Conservation (phyloP, 805 yeast genomes). For the Suhomyces vadensis region DNA sequence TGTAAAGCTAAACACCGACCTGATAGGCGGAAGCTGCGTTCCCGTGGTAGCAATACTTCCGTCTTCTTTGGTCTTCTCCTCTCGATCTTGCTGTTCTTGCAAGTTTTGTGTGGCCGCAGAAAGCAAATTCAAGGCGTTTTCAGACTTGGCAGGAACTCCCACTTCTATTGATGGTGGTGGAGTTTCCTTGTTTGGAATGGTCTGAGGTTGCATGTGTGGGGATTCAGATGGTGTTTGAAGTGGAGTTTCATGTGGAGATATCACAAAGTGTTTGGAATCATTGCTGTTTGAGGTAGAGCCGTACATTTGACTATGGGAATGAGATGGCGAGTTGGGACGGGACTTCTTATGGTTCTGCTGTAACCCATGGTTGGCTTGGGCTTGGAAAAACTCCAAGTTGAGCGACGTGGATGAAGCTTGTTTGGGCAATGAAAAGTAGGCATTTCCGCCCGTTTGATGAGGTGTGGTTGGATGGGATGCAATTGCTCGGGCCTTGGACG, state of each 20-base stretch:
- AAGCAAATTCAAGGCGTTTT: constrained; percentile 23
- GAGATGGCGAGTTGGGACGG: constrained; percentile 49
- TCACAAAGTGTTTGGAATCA: constrained; percentile 10
- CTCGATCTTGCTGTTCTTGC: constrained; percentile 20
- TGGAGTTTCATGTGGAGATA: constrained; percentile 48
- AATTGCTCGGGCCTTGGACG: constrained; percentile 2
- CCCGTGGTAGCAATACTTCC: constrained; percentile 41
- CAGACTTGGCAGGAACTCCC: background rate
- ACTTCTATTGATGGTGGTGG: background rate
- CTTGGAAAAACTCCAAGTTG: constrained; percentile 37
- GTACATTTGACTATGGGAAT: constrained; percentile 9
- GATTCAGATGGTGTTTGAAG: constrained; percentile 50
- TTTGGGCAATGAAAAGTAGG: constrained; percentile 21
- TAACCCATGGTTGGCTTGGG: background rate
- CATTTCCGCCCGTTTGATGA: constrained; percentile 21
- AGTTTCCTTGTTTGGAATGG: constrained; percentile 6
- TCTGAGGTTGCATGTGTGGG: constrained; percentile 42
- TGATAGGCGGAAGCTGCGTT: constrained; percentile 43
- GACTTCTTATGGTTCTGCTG: constrained; percentile 37
- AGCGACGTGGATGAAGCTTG: constrained; percentile 33
- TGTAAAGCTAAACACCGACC: constrained; percentile 37
- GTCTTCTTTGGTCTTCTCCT: constrained; percentile 12
- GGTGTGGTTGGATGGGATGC: constrained; percentile 13
- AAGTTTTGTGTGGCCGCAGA: constrained; percentile 26
- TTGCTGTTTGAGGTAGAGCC: constrained; percentile 4